Base-by-base conservation (phyloP, 169 alveolate genomes). In the Neospora caninum region DNA sequence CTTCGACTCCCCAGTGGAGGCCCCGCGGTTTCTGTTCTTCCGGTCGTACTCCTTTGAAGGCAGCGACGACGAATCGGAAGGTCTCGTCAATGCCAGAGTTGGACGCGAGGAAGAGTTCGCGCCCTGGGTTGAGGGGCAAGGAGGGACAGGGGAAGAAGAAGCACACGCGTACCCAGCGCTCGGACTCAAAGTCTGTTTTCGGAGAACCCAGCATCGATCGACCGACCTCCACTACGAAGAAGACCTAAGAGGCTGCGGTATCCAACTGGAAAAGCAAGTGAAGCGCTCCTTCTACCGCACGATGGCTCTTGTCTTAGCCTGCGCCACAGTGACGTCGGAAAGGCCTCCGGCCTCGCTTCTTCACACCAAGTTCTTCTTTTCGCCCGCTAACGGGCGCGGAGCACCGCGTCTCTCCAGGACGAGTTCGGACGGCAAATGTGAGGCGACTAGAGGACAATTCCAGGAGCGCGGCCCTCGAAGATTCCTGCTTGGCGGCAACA, bases 211-310 rank as follows among this genome's bases (percentile, higher is more conserved):
- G 73, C 83, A 45, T 45, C 39, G 67, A 34, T 22, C 31, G 73
- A 64, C 73, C 16, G 73, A 64, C 73, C 73, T 64, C n/a, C 73
- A 64, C 73, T 78, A 91, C 88, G 45, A 88, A 4, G 93, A 88
- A 29, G 9, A 91, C 38, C 43, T 92, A 25, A 39, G 95, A 22
- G 97, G 97, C 34, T 95, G 97, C 42, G 97, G 97, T 36, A 78
- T 78, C 38, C 78, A 93, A 78, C 93, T 93, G 43, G 95, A 95
- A 78, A 80, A 82, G 27, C 97, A 94, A 91, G 95, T 95, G 39
- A 89, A 78, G 42, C 91, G 91, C 34, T 91, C 95, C 25, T 92
- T 78, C 82, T 95, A 80, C 49, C 91, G 82, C 0, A 87, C 91
- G 22, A 93, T 92, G n/a, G 94, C 95, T 64, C 88, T 69, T 16